Conservation (phyloP, 129 eudicot genomes). For the Artemisia annua region DNA sequence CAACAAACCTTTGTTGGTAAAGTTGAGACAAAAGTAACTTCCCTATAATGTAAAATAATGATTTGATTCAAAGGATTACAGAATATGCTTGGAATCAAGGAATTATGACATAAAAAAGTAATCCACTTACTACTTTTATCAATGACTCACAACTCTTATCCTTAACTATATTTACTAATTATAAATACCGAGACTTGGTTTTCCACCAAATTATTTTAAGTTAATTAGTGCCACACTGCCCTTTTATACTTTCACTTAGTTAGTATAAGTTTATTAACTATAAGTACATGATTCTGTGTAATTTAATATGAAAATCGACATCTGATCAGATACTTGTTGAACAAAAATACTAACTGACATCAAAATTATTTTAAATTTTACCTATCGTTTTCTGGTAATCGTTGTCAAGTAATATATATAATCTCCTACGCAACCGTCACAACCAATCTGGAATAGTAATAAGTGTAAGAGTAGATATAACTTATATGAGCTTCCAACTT, state of each 20-base stretch:
- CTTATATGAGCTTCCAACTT: background rate
- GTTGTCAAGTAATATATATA: background rate
- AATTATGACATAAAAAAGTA: conserved; percentile 2
- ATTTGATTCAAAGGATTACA: background rate
- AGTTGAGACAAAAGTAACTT: conserved; percentile 18
- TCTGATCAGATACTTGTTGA: background rate
- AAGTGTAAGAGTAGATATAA: background rate
- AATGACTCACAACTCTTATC: conserved; percentile 28
- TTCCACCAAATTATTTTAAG: background rate
- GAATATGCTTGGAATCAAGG: conserved; percentile 26
- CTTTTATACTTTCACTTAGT: too few relatives aligned
- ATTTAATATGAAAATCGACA: too few relatives aligned
- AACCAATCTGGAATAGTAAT: background rate
- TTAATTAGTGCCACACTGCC: too few relatives aligned
- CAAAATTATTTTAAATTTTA: background rate
- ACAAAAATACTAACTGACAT: too few relatives aligned
- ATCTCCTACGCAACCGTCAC: conserved; percentile 8
- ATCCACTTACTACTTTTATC: conserved; percentile 15
- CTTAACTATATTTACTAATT: conserved; percentile 5
- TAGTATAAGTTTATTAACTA: too few relatives aligned
- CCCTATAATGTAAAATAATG: background rate
- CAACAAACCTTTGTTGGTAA: conserved; percentile 15
- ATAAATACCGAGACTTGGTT: conserved; percentile 10
- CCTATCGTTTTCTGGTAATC: conserved; percentile 9
- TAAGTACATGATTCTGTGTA: too few relatives aligned